A percentile compares a stretch with the other conserved stretches of the same genome.
Evolutionary conservation across 768 basidiomycete species (phyloP).

Genomic region (Piloderma croceum): DNA sequence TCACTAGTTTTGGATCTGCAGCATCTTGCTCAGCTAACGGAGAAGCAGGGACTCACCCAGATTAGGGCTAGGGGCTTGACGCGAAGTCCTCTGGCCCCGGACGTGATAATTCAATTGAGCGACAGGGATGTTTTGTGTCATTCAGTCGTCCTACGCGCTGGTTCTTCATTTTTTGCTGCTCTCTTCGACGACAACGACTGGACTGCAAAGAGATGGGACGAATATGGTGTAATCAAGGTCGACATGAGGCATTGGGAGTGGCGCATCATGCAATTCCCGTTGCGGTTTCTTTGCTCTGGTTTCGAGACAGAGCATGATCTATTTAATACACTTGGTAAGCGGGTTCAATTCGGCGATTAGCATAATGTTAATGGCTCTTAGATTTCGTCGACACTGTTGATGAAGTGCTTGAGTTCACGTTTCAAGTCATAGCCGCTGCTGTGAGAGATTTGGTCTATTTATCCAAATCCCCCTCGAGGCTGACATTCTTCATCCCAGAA

Average conservation of each 20-base stretch:
- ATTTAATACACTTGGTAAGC: conserved; percentile 67
- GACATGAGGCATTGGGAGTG: conserved; percentile 68
- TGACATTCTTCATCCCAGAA: conserved; percentile 41
- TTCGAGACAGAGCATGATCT: conserved; percentile 45
- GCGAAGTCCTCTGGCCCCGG: conserved; percentile 42
- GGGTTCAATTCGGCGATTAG: background rate
- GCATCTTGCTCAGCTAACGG: conserved; percentile 33
- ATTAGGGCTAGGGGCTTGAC: no score
- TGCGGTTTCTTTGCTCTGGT: conserved; percentile 76
- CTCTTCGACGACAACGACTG: conserved; percentile 84
- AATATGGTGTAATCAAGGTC: conserved; percentile 52
- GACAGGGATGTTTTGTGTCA: conserved; percentile 65
- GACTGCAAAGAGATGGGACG: conserved; percentile 58
- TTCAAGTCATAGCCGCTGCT: conserved; percentile 79
- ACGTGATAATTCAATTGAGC: conserved; percentile 66
- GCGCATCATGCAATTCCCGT: conserved; percentile 69
- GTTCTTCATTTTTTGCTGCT: conserved; percentile 76
- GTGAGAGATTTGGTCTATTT: conserved; percentile 38
- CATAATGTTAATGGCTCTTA: conserved; percentile 21
- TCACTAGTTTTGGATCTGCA: conserved; percentile 48
- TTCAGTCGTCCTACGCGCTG: conserved; percentile 71
- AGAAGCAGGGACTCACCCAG: conserved; percentile 3
- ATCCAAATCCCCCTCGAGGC: background rate
- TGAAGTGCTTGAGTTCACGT: conserved; percentile 78
- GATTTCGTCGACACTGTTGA: conserved; percentile 64